Evolutionary conservation across 768 basidiomycete species (phyloP), one percentile per base, ranked within the genome.

Genomic region (Leccinum uliginosum): DNA sequence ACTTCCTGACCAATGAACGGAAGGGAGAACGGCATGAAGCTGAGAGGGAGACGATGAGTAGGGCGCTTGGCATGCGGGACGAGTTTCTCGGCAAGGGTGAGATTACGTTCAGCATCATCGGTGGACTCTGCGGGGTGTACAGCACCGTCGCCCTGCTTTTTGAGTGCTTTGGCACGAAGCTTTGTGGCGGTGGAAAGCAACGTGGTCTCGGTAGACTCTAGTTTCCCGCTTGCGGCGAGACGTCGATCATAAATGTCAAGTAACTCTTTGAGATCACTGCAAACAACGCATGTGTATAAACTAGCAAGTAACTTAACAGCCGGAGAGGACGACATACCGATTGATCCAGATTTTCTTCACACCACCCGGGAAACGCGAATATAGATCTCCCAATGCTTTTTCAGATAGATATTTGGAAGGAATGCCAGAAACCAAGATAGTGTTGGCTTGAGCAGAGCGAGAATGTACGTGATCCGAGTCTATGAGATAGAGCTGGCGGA

Each of bases 261-360:
- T 51, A 99, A 80, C 10, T 92, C 87, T 69, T 91, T 91, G 27
- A 98, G 77, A 66, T 98, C 82, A 50, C 91, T 88, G 59, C 1
- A 46, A 46, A 4, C 2, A 2, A 54, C 29, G n/a, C 26, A 35
- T 56, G 3, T 9, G 35, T 17, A 44, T 40, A 21, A 24, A 10
- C 53, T 43, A 5, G 35, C 17, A 50, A 15, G 15, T 3, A 15
- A 21, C 3, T 26, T 17, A 4, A 38, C 8, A 12, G 0, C 26
- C 19, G 24, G 5, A 1, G 15, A 29, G 17, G 5, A 43, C 24
- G 26, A 60, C 80, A 43, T 56, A 86, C 85, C 90, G 80, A 70
- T 94, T 96, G 38, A 98, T 79, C 94, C 96, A 99, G 35, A 99
- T 84, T 61, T 84, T 83, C 67, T 85, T 86, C 8, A 95, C 89